Conservation (phyloP, 441 rosid genomes). For the Hura crepitans region DNA sequence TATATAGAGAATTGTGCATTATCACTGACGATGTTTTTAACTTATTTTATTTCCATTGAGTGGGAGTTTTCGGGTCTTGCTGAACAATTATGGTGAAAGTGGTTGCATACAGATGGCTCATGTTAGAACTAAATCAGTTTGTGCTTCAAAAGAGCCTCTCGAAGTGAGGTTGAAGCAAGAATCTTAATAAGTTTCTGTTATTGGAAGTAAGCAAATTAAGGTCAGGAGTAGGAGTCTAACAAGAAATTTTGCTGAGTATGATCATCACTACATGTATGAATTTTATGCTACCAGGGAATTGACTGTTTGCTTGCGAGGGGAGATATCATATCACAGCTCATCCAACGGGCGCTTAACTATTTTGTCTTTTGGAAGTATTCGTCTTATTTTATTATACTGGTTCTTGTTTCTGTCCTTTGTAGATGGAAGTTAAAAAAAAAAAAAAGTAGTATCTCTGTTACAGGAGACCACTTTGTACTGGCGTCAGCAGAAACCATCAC, state of each 20-base stretch:
- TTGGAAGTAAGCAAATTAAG: not conserved
- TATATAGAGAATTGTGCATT: not conserved
- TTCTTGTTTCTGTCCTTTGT: not conserved
- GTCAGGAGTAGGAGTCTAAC: not conserved
- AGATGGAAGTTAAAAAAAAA: not conserved
- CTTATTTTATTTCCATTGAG: not conserved
- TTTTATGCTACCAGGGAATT: not conserved
- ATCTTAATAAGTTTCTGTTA: not conserved
- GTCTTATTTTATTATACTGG: not conserved
- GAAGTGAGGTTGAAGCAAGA: not conserved
- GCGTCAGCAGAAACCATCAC: not conserved
- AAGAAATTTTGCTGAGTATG: not conserved
- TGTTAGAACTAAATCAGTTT: not conserved
- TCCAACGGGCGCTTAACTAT: not conserved
- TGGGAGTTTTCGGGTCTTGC: not conserved
- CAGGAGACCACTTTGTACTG: not conserved
- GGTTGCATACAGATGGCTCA: not conserved
- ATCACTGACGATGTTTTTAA: not conserved
- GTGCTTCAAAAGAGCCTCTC: not conserved
- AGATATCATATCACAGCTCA: not conserved
- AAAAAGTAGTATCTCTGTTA: not conserved
- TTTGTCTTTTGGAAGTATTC: not conserved
- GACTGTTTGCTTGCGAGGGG: not conserved
- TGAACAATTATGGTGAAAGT: not conserved
- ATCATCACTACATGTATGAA: not conserved